A percentile compares a stretch with the other conserved stretches of the same genome.
These are phyloP conservation scores for Chalaropsis ovoidea DNA, from an alignment of 2,329 filamentous ascomycete genomes.

Conservation along the genomic window DNA sequence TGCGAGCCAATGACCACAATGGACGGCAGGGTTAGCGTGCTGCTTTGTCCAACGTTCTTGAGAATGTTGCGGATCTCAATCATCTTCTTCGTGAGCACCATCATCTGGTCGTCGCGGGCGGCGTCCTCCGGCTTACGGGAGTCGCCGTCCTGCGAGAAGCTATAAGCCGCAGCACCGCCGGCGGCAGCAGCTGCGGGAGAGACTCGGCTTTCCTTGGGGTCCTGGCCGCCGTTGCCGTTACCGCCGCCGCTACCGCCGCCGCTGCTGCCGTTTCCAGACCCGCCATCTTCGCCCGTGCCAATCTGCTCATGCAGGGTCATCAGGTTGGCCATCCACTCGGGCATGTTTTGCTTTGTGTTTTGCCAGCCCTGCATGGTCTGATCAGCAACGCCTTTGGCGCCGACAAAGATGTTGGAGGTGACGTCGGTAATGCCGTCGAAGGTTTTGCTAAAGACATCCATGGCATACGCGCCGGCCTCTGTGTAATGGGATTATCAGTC, in stretches of 20 bases:
- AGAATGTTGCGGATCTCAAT: conserved; percentile 94
- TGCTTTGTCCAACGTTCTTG: conserved; percentile 84
- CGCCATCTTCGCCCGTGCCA: conserved; percentile 43
- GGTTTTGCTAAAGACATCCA: conserved; percentile 62
- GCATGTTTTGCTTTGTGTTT: conserved; percentile 63
- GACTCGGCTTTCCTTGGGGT: conserved; percentile 50
- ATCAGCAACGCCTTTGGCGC: conserved; percentile 62
- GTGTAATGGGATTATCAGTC: conserved; percentile 2
- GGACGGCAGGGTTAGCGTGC: conserved; percentile 76
- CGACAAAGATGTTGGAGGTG: conserved; percentile 59
- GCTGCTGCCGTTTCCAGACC: conserved; percentile 42
- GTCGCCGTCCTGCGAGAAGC: conserved; percentile 66
- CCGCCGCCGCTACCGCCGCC: conserved; percentile 41
- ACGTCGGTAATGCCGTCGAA: conserved; percentile 60
- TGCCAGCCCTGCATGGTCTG: conserved; percentile 76
- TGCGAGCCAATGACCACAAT: conserved; percentile 99
- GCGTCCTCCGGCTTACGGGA: conserved; percentile 54
- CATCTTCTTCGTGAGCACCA: conserved; percentile 98
- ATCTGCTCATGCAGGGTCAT: conserved; percentile 52
- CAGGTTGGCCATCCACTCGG: conserved; percentile 71
- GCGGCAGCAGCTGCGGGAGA: conserved; percentile 55
- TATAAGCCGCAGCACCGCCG: conserved; percentile 56
- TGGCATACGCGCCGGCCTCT: conserved; percentile 42
- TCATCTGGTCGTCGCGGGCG: conserved; percentile 95
- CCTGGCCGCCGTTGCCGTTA: conserved; percentile 41